Percentiles rank a stretch among this genome's conserved stretches.
phyloP scores from a whole-genome alignment of 768 basidiomycete species.

The Exsudoporus frostii region DNA sequence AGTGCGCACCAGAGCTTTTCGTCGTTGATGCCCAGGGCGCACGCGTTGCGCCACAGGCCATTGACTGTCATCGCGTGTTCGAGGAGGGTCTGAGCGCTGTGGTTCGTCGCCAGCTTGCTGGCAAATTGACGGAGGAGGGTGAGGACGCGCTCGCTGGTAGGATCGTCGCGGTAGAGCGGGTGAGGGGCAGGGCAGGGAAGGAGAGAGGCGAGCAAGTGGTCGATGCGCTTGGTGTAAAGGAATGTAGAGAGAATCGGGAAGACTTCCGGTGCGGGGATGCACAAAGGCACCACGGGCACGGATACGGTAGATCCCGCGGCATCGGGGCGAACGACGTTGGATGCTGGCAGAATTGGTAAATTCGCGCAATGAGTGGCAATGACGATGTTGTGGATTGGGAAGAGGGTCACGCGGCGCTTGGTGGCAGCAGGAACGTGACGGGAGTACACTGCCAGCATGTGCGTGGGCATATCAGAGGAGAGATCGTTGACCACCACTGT shows the following conservation, averaged over 20 bases:
- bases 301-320: slow-evolving; percentile 19
- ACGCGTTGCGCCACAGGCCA: slow-evolving; percentile 51
- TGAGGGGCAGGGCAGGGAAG: slow-evolving; percentile 45
- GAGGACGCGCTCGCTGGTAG: slow-evolving; percentile 14
- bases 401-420: slow-evolving; percentile 33
- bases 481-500: slow-evolving; percentile 25
- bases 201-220: slow-evolving; percentile 56
- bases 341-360: slow-evolving; percentile 21
- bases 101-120: slow-evolving; percentile 11
- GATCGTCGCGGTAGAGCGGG: slow-evolving; percentile 23
- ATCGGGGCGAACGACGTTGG: slow-evolving; percentile 12
- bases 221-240: slow-evolving; percentile 65
- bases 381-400: slow-evolving; percentile 37
- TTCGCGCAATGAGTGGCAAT: slow-evolving; percentile 31
- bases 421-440: slow-evolving; percentile 20
- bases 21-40: slow-evolving; percentile 50
- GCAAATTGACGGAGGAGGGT: slow-evolving; percentile 15
- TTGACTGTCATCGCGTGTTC: slow-evolving; percentile 35
- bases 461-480: slow-evolving; percentile 32
- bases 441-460: slow-evolving; percentile 31
- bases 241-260: slow-evolving; percentile 63
- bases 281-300: slow-evolving; percentile 66
- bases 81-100: slow-evolving; percentile 31
- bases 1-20: slow-evolving; percentile 43
- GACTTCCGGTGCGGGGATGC: slow-evolving; percentile 66